Evolutionary conservation across 495 filamentous ascomycete species (phyloP).

Genomic region (Penicillium subrubescens): DNA sequence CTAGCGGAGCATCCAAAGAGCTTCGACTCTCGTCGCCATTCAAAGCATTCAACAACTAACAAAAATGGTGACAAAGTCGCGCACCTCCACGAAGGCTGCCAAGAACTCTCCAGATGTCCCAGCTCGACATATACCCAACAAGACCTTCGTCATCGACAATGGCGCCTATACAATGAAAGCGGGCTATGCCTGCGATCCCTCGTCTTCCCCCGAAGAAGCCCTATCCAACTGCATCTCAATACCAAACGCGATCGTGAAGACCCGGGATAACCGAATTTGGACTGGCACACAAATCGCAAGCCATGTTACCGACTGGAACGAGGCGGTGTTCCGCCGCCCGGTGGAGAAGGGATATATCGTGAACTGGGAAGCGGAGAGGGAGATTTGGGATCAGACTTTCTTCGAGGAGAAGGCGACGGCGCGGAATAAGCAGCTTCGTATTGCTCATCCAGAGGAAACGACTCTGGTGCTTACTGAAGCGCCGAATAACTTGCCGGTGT

Average conservation of each 20-base stretch:
- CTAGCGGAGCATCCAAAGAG: slow-evolving; percentile 13
- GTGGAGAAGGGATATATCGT: slow-evolving; percentile 95
- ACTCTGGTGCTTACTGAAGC: slow-evolving; percentile 85
- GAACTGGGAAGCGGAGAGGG: slow-evolving; percentile 95
- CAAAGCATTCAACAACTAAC: slow-evolving; percentile 4
- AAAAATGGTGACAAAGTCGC: slow-evolving; percentile 44
- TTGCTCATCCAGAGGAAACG: slow-evolving; percentile 66
- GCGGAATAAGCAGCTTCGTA: slow-evolving; percentile 39
- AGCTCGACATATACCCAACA: slow-evolving; percentile 50
- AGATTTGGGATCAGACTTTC: slow-evolving; percentile 93
- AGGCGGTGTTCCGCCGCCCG: slow-evolving; percentile 82
- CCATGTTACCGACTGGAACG: slow-evolving; percentile 84
- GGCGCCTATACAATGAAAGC: slow-evolving; percentile 93
- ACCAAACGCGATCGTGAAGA: slow-evolving; percentile 85
- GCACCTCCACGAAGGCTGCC: slow-evolving; percentile 37
- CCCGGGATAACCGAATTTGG: slow-evolving; percentile 75
- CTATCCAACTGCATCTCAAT: slow-evolving; percentile 63
- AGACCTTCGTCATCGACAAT: slow-evolving; percentile 90
- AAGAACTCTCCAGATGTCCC: slow-evolving; percentile 28
- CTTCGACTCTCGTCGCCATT: neutral
- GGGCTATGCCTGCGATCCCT: slow-evolving; percentile 64
- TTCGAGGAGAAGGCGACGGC: slow-evolving; percentile 68
- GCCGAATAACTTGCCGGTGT: slow-evolving; percentile 76
- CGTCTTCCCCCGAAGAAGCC: slow-evolving; percentile 41
- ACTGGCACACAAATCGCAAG: slow-evolving; percentile 75